These are phyloP conservation scores for Dendrobium nobile DNA, from an alignment of 106 monocot genomes.

Conservation along the genomic window DNA sequence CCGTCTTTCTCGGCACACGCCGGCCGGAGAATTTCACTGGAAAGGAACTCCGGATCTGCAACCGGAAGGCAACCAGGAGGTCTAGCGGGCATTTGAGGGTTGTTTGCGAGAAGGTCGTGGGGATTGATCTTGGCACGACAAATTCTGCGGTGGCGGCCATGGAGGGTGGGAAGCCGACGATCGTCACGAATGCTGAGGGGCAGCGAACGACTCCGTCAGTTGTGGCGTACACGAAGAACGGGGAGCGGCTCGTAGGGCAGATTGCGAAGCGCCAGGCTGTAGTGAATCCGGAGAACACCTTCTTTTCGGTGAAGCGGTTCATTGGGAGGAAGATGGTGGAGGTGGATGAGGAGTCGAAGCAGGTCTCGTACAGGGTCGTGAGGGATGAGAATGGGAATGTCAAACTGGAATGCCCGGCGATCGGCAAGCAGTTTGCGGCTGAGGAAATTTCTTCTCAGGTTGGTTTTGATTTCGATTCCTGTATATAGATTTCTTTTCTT, in stretches of 20 bases:
- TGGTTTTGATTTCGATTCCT: background rate
- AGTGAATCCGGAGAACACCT: conserved; percentile 77
- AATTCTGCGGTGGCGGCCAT: conserved; percentile 83
- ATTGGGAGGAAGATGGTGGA: conserved; percentile 73
- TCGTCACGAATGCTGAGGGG: conserved; percentile 71
- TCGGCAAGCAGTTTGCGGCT: conserved; percentile 70
- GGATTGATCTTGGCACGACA: conserved; percentile 73
- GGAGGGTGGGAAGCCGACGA: conserved; percentile 78
- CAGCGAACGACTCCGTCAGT: conserved; percentile 79
- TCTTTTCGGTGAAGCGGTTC: conserved; percentile 74
- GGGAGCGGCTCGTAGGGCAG: conserved; percentile 67
- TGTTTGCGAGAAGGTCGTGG: conserved; percentile 65
- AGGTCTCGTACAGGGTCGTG: conserved; percentile 59
- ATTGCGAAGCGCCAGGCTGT: conserved; percentile 79
- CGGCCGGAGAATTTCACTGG: background rate
- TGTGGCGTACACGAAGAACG: conserved; percentile 66
- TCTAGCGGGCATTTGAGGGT: conserved; percentile 25
- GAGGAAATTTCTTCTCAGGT: conserved; percentile 93
- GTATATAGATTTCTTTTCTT: too few species aligned
- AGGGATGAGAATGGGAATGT: conserved; percentile 71
- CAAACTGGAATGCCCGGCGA: conserved; percentile 67
- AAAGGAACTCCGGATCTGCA: background rate
- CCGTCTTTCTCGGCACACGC: background rate
- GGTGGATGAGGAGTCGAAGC: conserved; percentile 67
- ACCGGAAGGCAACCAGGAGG: background rate